Conservation (phyloP, 768 basidiomycete genomes). For the Hebeloma cylindrosporum region DNA sequence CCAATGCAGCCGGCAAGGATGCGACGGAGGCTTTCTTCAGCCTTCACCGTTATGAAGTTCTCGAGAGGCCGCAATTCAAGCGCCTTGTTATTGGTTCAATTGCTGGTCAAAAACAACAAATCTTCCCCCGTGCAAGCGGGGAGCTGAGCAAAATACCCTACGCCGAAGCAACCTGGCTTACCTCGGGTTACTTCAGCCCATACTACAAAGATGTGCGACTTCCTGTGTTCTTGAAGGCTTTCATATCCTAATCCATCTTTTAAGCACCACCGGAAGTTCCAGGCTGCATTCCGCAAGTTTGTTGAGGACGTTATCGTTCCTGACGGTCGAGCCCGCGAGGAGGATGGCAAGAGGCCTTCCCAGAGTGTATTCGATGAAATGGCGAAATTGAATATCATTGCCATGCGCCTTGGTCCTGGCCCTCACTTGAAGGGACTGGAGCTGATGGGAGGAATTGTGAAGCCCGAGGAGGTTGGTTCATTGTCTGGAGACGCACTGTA, state of each 20-base stretch:
- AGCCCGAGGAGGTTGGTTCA: conserved; percentile 64
- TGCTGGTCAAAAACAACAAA: conserved; percentile 56
- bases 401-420: conserved; percentile 87
- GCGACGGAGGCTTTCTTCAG: conserved; percentile 87
- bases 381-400: conserved; percentile 41
- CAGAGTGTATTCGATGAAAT: conserved; percentile 72
- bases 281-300: conserved; percentile 62
- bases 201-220: conserved; percentile 66
- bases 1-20: conserved; percentile 71
- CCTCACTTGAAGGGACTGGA: conserved; percentile 78
- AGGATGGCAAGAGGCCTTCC: conserved; percentile 77
- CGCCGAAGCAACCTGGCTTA: conserved; percentile 85
- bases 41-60: conserved; percentile 84
- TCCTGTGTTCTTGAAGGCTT: background rate
- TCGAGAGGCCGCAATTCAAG: conserved; percentile 70
- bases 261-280: conserved; percentile 59
- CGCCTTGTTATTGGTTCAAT: conserved; percentile 77
- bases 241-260: background rate
- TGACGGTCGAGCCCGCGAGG: conserved; percentile 63
- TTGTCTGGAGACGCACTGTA: too few species aligned
- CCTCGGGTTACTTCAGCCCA: conserved; percentile 65
- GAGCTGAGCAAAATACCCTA: conserved; percentile 78
- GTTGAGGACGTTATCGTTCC: conserved; percentile 65
- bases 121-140: conserved; percentile 52
- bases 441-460: conserved; percentile 71